Evolutionary conservation across 306 rosid genomes (phyloP).

Genomic region (Leucaena leucocephala): DNA sequence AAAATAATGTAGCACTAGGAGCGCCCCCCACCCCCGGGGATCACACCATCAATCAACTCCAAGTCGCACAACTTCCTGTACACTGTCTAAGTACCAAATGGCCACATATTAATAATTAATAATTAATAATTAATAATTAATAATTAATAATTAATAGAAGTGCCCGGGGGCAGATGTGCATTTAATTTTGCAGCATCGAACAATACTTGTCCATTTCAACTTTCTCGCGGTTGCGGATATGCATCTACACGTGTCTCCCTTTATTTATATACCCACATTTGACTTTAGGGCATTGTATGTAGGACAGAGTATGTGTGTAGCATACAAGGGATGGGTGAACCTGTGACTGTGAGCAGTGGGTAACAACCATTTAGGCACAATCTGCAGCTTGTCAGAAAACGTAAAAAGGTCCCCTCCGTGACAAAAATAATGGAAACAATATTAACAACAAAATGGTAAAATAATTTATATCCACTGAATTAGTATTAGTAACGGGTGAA

Average conservation of each 20-base stretch:
- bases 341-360: background rate
- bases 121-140: too few species aligned
- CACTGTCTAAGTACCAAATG: background rate
- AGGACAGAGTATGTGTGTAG: background rate
- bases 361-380: background rate
- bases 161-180: background rate
- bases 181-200: background rate
- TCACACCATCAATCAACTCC: too few species aligned
- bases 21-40: too few species aligned
- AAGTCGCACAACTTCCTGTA: background rate
- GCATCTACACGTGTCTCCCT: background rate
- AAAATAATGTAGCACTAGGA: background rate
- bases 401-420: background rate
- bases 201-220: background rate
- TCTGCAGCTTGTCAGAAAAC: background rate
- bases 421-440: background rate
- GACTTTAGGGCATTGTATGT: background rate
- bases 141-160: background rate
- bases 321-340: background rate
- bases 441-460: background rate
- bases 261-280: background rate
- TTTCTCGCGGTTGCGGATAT: background rate
- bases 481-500: too few species aligned
- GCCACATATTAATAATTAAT: background rate
- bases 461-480: too few species aligned